phyloP scores from a whole-genome alignment of 2,329 filamentous ascomycete genomes.

The Ophiostoma himal-ulmi region DNA sequence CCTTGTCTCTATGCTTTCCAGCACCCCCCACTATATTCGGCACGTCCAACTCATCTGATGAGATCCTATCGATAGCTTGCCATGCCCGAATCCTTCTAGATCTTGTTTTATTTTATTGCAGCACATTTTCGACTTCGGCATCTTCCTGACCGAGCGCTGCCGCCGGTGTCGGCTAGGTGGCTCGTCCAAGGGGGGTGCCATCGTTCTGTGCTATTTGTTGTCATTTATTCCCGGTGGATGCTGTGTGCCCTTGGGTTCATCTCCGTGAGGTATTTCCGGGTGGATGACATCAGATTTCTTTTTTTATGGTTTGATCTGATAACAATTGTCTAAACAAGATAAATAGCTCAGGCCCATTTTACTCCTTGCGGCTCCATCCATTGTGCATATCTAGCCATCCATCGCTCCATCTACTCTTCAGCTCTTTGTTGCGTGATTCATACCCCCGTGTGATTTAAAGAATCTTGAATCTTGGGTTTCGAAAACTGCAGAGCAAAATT shows the following conservation, averaged over 20 bases:
- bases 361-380: not conserved
- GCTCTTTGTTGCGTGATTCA: not conserved
- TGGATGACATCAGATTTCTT: not conserved
- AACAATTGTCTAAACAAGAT: not conserved
- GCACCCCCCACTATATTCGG: too few species aligned
- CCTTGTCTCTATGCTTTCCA: too few species aligned
- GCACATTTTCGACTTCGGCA: not conserved
- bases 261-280: slow-evolving; percentile 3
- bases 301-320: not conserved
- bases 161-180: not conserved
- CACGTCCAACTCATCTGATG: too few species aligned
- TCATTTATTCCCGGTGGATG: not conserved
- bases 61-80: too few species aligned
- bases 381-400: not conserved
- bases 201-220: not conserved
- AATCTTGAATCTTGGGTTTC: too few species aligned
- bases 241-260: not conserved
- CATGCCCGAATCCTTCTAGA: too few species aligned
- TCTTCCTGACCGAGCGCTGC: not conserved
- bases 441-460: not conserved
- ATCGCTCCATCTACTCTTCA: not conserved
- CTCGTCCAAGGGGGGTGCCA: not conserved
- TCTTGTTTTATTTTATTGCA: not conserved
- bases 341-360: not conserved
- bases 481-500: too few species aligned